These are phyloP conservation scores for Sugiyamaella novakii DNA, from an alignment of 1,139 yeast species.

Conservation along the genomic window DNA sequence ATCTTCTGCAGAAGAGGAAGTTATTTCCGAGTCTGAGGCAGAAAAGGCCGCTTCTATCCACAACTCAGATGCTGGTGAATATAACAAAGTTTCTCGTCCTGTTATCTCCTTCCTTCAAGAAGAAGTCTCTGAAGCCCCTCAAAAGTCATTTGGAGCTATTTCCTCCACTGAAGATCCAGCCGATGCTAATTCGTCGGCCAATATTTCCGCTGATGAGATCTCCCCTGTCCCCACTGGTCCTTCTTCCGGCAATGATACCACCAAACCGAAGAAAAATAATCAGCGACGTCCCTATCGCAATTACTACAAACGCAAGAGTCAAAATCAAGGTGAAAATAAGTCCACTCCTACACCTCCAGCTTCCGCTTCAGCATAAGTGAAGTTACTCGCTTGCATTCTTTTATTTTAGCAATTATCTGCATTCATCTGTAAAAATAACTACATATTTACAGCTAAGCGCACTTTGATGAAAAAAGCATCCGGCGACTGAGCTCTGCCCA, in stretches of 20 bases:
- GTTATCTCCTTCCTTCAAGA: constrained; percentile 34
- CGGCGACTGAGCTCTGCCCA: neutral
- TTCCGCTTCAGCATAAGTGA: constrained; percentile 4
- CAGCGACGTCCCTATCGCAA: constrained; percentile 15
- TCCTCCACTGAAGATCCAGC: too few relatives aligned
- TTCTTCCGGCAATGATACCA: constrained; percentile 5
- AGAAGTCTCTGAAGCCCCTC: constrained; percentile 24
- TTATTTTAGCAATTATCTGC: constrained; percentile 14
- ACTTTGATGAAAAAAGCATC: too few relatives aligned
- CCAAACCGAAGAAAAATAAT: constrained; percentile 1
- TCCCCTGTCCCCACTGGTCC: constrained; percentile 9
- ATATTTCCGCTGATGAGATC: neutral
- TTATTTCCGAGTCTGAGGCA: neutral
- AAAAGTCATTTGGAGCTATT: too few relatives aligned
- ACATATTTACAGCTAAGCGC: constrained; percentile 5
- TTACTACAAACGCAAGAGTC: constrained; percentile 8
- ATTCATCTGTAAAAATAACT: constrained; percentile 5
- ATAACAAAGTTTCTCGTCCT: constrained; percentile 18
- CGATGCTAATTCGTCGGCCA: too few relatives aligned
- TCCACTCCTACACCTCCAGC: constrained; percentile 8
- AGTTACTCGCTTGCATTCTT: constrained; percentile 7
- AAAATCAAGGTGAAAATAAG: constrained; percentile 8
- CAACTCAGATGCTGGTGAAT: constrained; percentile 8
- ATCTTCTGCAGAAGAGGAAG: constrained; percentile 18
- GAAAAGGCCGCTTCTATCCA: neutral